phyloP scores from a whole-genome alignment of 2,329 filamentous ascomycete species.

The Thielaviopsis ethacetica region DNA sequence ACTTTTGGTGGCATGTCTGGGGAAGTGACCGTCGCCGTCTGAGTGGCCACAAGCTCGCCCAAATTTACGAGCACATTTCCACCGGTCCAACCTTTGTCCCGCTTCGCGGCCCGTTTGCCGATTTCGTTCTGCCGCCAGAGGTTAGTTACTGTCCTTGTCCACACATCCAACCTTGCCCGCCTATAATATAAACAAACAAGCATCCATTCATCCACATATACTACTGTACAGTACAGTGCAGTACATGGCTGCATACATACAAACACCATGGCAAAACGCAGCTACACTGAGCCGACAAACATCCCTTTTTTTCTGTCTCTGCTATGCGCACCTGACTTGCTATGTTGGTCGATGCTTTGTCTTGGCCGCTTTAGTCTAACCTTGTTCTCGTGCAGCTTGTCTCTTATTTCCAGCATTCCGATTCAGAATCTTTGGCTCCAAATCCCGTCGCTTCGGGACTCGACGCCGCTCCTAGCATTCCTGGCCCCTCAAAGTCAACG shows the following conservation, averaged over 20 bases:
- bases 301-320: neutral
- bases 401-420: constrained; percentile 3
- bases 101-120: constrained; percentile 34
- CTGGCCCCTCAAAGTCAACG: neutral
- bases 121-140: constrained; percentile 33
- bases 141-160: neutral
- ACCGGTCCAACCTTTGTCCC: constrained; percentile 40
- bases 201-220: too few relatives aligned
- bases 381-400: neutral
- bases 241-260: neutral
- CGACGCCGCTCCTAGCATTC: neutral
- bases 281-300: neutral
- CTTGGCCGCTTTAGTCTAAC: neutral
- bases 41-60: constrained; percentile 36
- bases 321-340: neutral
- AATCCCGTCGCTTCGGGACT: neutral
- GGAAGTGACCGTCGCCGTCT: constrained; percentile 38
- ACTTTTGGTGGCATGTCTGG: constrained; percentile 52
- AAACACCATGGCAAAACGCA: neutral
- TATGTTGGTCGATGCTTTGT: neutral
- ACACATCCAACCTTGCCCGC: neutral
- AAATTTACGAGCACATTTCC: constrained; percentile 41
- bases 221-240: too few relatives aligned
- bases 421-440: neutral
- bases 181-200: neutral